Conservation (phyloP, 345 rosid species). For the Bruguiera gymnorhiza region DNA sequence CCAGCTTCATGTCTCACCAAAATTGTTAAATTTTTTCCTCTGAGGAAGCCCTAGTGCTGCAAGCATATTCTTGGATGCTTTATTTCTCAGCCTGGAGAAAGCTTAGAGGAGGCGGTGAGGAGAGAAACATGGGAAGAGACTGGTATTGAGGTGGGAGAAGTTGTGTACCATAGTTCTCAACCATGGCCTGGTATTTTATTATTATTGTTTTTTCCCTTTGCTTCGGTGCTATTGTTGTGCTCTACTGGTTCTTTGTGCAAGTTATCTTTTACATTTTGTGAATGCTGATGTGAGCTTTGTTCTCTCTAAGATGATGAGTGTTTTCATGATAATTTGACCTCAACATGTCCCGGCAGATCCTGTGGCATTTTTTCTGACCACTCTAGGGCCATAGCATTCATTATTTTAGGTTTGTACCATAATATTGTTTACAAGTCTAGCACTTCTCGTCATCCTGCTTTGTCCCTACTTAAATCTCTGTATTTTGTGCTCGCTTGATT, state of each 20-base stretch:
- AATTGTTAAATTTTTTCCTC: background rate
- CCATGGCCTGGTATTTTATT: constrained; percentile 86
- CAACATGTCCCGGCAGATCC: too few relatives aligned
- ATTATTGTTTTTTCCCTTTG: background rate
- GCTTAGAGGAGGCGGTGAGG: constrained; percentile 97
- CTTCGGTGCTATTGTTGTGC: background rate
- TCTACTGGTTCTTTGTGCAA: background rate
- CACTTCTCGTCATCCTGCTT: background rate
- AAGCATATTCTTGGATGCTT: constrained; percentile 9
- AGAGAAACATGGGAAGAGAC: constrained; percentile 96
- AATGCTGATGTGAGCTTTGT: too few relatives aligned
- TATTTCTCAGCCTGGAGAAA: constrained; percentile 83
- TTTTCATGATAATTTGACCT: too few relatives aligned
- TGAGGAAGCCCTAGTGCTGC: background rate
- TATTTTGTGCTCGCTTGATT: background rate
- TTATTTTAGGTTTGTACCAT: background rate
- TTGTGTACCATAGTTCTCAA: constrained; percentile 90
- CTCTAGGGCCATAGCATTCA: background rate
- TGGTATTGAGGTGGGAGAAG: constrained; percentile 93
- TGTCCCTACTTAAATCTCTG: background rate
- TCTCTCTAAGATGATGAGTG: too few relatives aligned
- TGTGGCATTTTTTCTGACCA: background rate
- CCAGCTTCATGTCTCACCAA: constrained; percentile 7
- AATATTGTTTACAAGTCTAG: background rate
- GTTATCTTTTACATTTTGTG: too few relatives aligned